Conservation (phyloP, 2,329 filamentous ascomycete species). For the Botryotinia narcissicola region DNA sequence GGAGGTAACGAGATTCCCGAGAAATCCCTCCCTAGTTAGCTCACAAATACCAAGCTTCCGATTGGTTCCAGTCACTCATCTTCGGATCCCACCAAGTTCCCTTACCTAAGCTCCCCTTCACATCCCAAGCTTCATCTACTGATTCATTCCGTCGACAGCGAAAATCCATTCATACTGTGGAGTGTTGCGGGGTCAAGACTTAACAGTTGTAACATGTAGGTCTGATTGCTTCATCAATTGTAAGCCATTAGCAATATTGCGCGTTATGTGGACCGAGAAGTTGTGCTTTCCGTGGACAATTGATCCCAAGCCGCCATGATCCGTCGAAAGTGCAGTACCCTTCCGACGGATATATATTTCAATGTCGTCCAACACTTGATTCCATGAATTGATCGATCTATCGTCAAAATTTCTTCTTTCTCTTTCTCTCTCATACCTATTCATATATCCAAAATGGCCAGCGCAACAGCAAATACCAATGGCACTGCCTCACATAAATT, state of each 20-base stretch:
- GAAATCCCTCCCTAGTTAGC: not conserved
- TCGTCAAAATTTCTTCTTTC: not conserved
- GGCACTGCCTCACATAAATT: constrained; percentile 30
- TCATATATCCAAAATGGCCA: not conserved
- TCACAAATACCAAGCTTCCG: not conserved
- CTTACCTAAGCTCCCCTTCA: not conserved
- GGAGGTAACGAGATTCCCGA: not conserved
- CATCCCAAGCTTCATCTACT: not conserved
- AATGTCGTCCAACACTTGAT: not conserved
- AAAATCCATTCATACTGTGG: not conserved
- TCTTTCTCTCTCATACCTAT: not conserved
- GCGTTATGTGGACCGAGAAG: not conserved
- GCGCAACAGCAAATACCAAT: not conserved
- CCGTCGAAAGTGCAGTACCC: constrained; percentile 9
- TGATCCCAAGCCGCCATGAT: not conserved
- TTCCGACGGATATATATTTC: constrained; percentile 3
- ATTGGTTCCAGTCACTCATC: not conserved
- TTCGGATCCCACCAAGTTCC: not conserved
- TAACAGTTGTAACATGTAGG: not conserved
- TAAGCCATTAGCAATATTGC: not conserved
- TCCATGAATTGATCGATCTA: not conserved
- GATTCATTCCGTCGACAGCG: not conserved
- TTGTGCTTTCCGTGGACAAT: not conserved
- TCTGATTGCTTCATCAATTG: not conserved
- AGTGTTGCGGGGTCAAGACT: not conserved